These are phyloP conservation scores for Vitis hybrid DNA, from an alignment of 177 flowering plant genomes.

Conservation along the genomic window DNA sequence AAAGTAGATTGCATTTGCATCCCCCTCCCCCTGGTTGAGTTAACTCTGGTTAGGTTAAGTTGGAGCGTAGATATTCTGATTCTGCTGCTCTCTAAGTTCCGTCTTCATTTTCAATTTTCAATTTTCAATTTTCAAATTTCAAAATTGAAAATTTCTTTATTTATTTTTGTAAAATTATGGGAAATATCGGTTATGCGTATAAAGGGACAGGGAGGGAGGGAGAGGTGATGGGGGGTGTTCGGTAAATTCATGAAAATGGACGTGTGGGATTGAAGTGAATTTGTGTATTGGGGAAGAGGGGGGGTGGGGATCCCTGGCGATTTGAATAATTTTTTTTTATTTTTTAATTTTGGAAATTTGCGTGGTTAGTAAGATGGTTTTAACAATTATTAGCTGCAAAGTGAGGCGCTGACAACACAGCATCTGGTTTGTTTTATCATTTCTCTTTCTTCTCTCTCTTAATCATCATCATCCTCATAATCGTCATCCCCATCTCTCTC, in stretches of 20 bases:
- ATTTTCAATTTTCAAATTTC: not conserved
- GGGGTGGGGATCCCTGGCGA: no score
- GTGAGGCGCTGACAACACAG: constrained; percentile 59
- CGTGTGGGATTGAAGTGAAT: no score
- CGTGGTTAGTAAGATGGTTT: constrained; percentile 10
- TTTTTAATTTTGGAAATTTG: not conserved
- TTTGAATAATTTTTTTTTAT: not conserved
- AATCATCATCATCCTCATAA: constrained; percentile 21
- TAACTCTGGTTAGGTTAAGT: constrained; percentile 9
- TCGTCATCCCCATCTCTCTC: constrained; percentile 3
- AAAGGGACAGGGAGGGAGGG: no score
- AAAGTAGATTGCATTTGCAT: not conserved
- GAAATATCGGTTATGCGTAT: no score
- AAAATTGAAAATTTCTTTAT: not conserved
- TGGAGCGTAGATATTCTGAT: constrained; percentile 28
- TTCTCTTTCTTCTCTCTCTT: constrained; percentile 26
- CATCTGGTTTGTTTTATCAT: constrained; percentile 39
- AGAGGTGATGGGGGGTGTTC: no score
- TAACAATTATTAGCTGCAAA: constrained; percentile 61
- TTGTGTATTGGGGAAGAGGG: no score
- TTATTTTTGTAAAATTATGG: not conserved
- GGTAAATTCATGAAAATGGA: no score
- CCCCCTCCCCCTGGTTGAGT: constrained; percentile 1
- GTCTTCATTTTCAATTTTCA: no score
- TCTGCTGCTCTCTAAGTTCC: not conserved